A percentile compares a stretch with the other conserved stretches of the same genome.
Evolutionary conservation across 2,329 filamentous ascomycete species (phyloP).

Genomic region (Cladophialophora bantiana): DNA sequence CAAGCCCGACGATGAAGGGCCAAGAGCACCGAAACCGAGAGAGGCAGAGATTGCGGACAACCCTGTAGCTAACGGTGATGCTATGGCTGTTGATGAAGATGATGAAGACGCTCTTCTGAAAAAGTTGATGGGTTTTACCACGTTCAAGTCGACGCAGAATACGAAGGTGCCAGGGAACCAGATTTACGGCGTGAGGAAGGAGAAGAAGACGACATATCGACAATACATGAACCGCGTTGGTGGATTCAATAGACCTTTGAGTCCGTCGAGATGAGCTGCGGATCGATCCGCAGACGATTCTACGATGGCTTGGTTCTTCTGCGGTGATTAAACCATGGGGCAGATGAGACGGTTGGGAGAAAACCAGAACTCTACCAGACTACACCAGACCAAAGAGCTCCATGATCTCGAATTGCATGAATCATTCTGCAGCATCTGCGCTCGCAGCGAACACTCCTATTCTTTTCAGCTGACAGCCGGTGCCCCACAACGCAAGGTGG

Average conservation of each 20-base stretch:
- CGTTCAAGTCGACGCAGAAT: constrained; percentile 85
- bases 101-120: constrained; percentile 75
- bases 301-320: neutral
- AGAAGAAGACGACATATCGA: constrained; percentile 92
- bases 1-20: constrained; percentile 45
- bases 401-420: neutral
- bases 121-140: constrained; percentile 87
- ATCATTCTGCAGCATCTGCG: neutral
- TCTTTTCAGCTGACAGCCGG: neutral
- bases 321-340: neutral
- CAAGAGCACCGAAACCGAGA: constrained; percentile 41
- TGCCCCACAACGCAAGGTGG: neutral
- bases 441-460: neutral
- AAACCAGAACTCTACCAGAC: neutral
- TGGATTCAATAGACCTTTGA: constrained; percentile 59
- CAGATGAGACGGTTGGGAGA: neutral
- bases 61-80: constrained; percentile 35
- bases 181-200: constrained; percentile 80
- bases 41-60: constrained; percentile 33
- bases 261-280: constrained; percentile 50
- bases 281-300: neutral
- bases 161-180: constrained; percentile 89
- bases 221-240: constrained; percentile 81
- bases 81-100: constrained; percentile 56
- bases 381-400: neutral